These are phyloP conservation scores for Neobulgaria alba DNA, from an alignment of 2,329 filamentous ascomycete species.

Conservation along the genomic window DNA sequence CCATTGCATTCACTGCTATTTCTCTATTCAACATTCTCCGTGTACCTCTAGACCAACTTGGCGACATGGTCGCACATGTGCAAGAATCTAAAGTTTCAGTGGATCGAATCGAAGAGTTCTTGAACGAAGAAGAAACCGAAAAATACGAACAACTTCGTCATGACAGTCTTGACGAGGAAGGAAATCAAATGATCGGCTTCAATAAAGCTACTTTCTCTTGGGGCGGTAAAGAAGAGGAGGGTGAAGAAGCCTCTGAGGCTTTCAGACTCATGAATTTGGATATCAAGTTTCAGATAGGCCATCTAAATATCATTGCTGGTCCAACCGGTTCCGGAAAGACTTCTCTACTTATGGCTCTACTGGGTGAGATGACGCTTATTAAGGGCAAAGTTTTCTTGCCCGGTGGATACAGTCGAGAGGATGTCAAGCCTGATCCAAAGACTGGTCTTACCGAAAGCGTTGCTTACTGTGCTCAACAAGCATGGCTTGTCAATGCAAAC, in stretches of 20 bases:
- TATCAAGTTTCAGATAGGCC: conserved; percentile 73
- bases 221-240: conserved; percentile 60
- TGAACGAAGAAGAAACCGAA: conserved; percentile 88
- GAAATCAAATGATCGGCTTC: conserved; percentile 73
- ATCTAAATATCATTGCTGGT: conserved; percentile 87
- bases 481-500: conserved; percentile 92
- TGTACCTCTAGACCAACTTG: conserved; percentile 88
- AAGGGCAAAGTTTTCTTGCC: conserved; percentile 77
- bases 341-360: conserved; percentile 86
- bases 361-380: conserved; percentile 90
- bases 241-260: conserved; percentile 56
- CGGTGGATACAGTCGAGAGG: conserved; percentile 68
- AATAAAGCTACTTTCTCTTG: conserved; percentile 79
- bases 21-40: conserved; percentile 92
- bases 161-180: conserved; percentile 59
- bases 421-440: conserved; percentile 70
- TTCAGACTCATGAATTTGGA: conserved; percentile 80
- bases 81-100: conserved; percentile 96
- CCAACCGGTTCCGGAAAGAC: conserved; percentile 95
- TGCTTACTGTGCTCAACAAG: conserved; percentile 92
- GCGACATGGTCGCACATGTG: conserved; percentile 97
- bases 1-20: conserved; percentile 89
- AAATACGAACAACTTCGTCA: conserved; percentile 81
- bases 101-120: conserved; percentile 90
- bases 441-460: conserved; percentile 86